phyloP scores from a whole-genome alignment of 2,329 filamentous ascomycete species.

The Claviceps africana region DNA sequence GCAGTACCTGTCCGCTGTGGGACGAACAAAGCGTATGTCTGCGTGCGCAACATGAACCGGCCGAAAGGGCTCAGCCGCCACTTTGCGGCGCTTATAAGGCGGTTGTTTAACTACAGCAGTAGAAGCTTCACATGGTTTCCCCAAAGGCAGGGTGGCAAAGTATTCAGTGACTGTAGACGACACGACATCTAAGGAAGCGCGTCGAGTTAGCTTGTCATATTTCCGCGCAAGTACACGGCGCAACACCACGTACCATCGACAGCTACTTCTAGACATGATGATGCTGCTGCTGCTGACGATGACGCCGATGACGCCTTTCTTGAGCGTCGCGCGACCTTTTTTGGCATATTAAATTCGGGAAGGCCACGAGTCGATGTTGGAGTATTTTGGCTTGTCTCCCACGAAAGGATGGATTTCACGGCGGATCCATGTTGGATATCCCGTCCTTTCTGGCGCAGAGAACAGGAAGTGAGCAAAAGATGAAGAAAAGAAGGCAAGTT shows the following conservation, averaged over 20 bases:
- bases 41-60: slow-evolving; percentile 15
- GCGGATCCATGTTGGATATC: neutral
- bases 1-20: slow-evolving; percentile 8
- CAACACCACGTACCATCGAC: slow-evolving; percentile 13
- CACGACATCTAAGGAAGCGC: slow-evolving; percentile 11
- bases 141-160: slow-evolving; percentile 11
- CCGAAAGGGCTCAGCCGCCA: slow-evolving; percentile 3
- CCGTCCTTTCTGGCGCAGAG: neutral
- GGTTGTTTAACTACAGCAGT: slow-evolving; percentile 7
- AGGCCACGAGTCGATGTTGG: neutral
- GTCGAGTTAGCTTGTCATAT: neutral
- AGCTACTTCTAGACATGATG: slow-evolving; percentile 9
- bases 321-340: neutral
- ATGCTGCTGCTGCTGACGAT: neutral
- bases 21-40: slow-evolving; percentile 15
- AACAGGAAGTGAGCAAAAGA: neutral
- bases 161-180: slow-evolving; percentile 12
- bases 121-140: slow-evolving; percentile 3
- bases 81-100: slow-evolving; percentile 20
- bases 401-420: neutral
- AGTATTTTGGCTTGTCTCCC: neutral
- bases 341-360: slow-evolving; percentile 3
- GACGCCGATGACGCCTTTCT: neutral
- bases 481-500: neutral
- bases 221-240: neutral